phyloP scores from a whole-genome alignment of 805 yeast genomes.

The Metschnikowia drakensbergensis region DNA sequence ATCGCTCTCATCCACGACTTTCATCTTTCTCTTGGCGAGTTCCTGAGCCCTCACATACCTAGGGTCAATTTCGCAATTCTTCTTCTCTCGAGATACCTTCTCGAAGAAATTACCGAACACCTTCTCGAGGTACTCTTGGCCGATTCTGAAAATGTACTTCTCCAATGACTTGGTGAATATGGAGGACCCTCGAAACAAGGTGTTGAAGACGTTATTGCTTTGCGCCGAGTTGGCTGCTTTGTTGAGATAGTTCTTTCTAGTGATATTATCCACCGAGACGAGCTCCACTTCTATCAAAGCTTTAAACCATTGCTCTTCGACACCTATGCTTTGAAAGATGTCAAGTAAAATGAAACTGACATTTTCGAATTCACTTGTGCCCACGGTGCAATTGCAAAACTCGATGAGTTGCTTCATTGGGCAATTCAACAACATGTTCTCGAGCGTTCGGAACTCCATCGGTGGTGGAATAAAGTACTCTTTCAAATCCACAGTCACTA shows the following conservation, averaged over 20 bases:
- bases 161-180: conserved; percentile 80
- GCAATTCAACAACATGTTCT: conserved; percentile 52
- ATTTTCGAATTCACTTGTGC: conserved; percentile 47
- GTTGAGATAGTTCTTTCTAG: conserved; percentile 40
- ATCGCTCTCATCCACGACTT: conserved; percentile 7
- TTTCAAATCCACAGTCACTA: conserved; percentile 46
- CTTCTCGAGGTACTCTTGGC: conserved; percentile 71
- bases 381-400: conserved; percentile 39
- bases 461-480: conserved; percentile 61
- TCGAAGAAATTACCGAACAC: conserved; percentile 69
- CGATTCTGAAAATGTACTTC: conserved; percentile 67
- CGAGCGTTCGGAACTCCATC: conserved; percentile 56
- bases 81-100: conserved; percentile 45
- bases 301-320: conserved; percentile 70
- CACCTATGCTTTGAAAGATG: conserved; percentile 65
- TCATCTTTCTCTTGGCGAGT: conserved; percentile 25
- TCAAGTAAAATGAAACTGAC: conserved; percentile 61
- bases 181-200: conserved; percentile 81
- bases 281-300: conserved; percentile 68
- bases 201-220: conserved; percentile 47
- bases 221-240: conserved; percentile 24
- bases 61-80: conserved; percentile 83
- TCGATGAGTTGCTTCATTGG: conserved; percentile 51
- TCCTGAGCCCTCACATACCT: conserved; percentile 43
- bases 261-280: conserved; percentile 41